Conservation (phyloP, 2,329 filamentous ascomycete genomes). For the Trichophyton benhamiae region DNA sequence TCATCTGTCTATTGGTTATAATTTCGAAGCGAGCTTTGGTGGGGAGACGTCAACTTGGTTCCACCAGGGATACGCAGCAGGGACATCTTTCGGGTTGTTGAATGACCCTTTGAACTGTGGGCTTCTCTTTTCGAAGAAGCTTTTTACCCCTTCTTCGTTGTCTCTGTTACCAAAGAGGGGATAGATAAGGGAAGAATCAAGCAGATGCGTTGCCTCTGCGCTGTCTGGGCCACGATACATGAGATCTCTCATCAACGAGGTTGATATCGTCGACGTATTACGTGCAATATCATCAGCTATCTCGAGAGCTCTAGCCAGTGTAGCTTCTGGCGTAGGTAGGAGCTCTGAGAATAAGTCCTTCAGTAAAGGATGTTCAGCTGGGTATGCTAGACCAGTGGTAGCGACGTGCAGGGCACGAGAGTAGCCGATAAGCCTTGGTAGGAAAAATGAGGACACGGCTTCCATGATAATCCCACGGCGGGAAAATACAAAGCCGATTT, state of each 20-base stretch:
- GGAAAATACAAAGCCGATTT: slow-evolving; percentile 63
- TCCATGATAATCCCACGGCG: slow-evolving; percentile 61
- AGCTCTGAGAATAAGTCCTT: slow-evolving; percentile 55
- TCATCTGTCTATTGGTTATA: background rate
- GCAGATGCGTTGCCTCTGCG: slow-evolving; percentile 56
- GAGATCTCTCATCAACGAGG: slow-evolving; percentile 57
- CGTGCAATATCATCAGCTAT: slow-evolving; percentile 54
- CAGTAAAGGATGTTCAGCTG: slow-evolving; percentile 39
- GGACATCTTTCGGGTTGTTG: slow-evolving; percentile 46
- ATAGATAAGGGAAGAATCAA: slow-evolving; percentile 43
- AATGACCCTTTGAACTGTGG: slow-evolving; percentile 44
- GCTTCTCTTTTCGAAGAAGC: slow-evolving; percentile 58
- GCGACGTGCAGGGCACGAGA: slow-evolving; percentile 51
- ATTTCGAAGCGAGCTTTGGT: background rate
- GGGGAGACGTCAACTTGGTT: slow-evolving; percentile 37
- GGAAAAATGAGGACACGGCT: slow-evolving; percentile 57
- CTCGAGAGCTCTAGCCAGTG: slow-evolving; percentile 52
- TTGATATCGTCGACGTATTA: slow-evolving; percentile 54
- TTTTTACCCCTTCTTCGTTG: slow-evolving; percentile 53
- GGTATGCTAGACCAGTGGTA: slow-evolving; percentile 54
- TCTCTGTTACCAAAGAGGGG: slow-evolving; percentile 40
- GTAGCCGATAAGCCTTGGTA: slow-evolving; percentile 56
- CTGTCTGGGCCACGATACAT: slow-evolving; percentile 46
- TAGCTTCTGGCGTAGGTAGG: slow-evolving; percentile 44
- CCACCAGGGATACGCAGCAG: slow-evolving; percentile 58